These are phyloP conservation scores for Aspergillus leporis DNA, from an alignment of 495 filamentous ascomycete species.

Conservation along the genomic window DNA sequence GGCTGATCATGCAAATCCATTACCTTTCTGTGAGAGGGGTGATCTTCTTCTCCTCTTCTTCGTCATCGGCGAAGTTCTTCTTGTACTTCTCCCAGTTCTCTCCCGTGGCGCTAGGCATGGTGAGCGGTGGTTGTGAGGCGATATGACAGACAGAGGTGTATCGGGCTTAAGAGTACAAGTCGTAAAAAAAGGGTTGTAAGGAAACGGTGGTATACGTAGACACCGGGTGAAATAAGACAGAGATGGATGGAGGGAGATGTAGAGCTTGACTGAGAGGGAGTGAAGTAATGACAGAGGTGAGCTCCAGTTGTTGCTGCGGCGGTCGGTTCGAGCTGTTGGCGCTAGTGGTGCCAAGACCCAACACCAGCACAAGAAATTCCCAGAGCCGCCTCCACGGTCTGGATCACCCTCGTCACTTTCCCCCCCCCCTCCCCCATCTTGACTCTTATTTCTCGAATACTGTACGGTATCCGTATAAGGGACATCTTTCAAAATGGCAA, in stretches of 20 bases:
- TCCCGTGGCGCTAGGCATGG: conserved; percentile 90
- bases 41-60: conserved; percentile 99
- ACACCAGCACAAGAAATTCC: conserved; percentile 60
- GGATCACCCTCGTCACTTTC: conserved; percentile 24
- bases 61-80: conserved; percentile 95
- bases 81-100: conserved; percentile 96
- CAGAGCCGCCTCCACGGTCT: conserved; percentile 35
- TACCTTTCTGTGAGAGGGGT: conserved; percentile 94
- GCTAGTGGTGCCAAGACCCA: conserved; percentile 52
- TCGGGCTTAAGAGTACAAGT: too few species aligned
- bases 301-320: conserved; percentile 25
- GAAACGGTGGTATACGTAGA: neutral
- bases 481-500: conserved; percentile 60
- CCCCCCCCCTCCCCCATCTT: conserved; percentile 13
- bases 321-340: conserved; percentile 28
- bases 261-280: conserved; percentile 16
- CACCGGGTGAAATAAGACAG: neutral
- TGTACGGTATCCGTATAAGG: conserved; percentile 31
- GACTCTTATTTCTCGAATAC: conserved; percentile 24
- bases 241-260: conserved; percentile 12
- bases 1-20: conserved; percentile 31
- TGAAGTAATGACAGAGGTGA: conserved; percentile 11
- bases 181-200: neutral
- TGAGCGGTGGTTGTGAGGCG: conserved; percentile 36
- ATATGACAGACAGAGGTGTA: conserved; percentile 11